phyloP scores from a whole-genome alignment of 805 yeast species.

The Starmerella powellii region DNA sequence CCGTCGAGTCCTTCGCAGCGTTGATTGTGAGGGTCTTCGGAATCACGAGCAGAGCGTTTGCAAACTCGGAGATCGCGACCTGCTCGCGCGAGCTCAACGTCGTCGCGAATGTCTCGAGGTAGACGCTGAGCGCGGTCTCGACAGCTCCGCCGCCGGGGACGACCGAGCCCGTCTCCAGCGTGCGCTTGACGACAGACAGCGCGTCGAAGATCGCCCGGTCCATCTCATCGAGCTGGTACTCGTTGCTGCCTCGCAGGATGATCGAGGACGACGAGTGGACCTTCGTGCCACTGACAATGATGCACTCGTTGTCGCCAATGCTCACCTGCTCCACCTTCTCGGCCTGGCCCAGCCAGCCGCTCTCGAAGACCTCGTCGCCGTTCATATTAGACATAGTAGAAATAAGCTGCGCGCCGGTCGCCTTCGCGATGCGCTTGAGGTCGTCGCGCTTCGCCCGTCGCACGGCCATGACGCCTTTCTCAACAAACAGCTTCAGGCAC shows the following conservation, averaged over 20 bases:
- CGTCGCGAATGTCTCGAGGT: constrained; percentile 92
- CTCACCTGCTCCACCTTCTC: constrained; percentile 82
- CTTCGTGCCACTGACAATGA: constrained; percentile 75
- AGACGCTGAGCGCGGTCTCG: constrained; percentile 88
- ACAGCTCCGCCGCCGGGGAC: constrained; percentile 99
- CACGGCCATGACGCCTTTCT: constrained; percentile 86
- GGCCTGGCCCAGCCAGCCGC: constrained; percentile 75
- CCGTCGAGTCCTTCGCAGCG: constrained; percentile 95
- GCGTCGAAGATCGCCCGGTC: constrained; percentile 95
- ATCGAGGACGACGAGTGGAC: constrained; percentile 87
- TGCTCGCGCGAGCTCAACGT: constrained; percentile 97
- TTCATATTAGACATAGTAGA: constrained; percentile 83
- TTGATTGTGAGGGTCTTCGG: constrained; percentile 95
- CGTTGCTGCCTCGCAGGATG: constrained; percentile 85
- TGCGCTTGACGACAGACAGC: constrained; percentile 84
- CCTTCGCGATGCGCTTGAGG: constrained; percentile 89
- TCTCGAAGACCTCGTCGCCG: constrained; percentile 86
- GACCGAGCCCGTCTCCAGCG: constrained; percentile 83
- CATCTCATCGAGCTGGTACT: constrained; percentile 94
- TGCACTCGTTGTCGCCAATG: constrained; percentile 95
- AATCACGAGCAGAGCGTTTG: constrained; percentile 72
- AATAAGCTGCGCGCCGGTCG: constrained; percentile 91
- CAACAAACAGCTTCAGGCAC: constrained; percentile 82
- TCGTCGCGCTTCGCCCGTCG: constrained; percentile 97
- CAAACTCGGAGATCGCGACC: constrained; percentile 95